Percentiles rank a stretch among this genome's conserved stretches.
phyloP scores from a whole-genome alignment of 2,329 filamentous ascomycete species.

The Alternaria solani region DNA sequence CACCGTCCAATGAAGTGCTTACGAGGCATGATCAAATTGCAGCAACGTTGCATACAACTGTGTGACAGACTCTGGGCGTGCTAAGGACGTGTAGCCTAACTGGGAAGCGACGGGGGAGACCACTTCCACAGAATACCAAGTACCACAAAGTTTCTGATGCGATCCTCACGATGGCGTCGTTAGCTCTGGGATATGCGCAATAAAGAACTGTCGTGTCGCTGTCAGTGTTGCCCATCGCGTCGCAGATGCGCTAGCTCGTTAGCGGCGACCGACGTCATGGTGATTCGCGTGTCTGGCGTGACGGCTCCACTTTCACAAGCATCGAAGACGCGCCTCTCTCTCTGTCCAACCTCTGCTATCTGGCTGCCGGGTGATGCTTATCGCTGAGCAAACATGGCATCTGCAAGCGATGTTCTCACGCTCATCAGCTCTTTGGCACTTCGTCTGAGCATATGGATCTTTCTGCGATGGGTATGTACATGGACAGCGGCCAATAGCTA shows the following conservation, averaged over 20 bases:
- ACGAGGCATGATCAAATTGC: not conserved
- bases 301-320: slow-evolving; percentile 18
- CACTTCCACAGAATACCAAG: no score
- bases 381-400: slow-evolving; percentile 40
- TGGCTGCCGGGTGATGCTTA: slow-evolving; percentile 21
- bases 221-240: not conserved
- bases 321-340: slow-evolving; percentile 11
- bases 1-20: not conserved
- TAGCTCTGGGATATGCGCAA: not conserved
- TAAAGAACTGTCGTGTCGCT: not conserved
- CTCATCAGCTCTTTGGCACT: slow-evolving; percentile 59
- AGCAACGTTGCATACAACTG: not conserved
- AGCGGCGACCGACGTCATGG: slow-evolving; percentile 16
- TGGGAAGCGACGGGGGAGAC: not conserved
- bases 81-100: not conserved
- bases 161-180: not conserved
- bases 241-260: not conserved
- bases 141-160: not conserved
- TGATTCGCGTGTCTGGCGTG: slow-evolving; percentile 14
- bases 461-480: slow-evolving; percentile 67
- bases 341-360: not conserved
- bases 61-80: not conserved
- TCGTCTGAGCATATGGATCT: slow-evolving; percentile 63
- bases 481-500: not conserved
- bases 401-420: slow-evolving; percentile 46